Evolutionary conservation across 1,139 yeast genomes (phyloP).

Genomic region (Groenewaldozyma sp.): DNA sequence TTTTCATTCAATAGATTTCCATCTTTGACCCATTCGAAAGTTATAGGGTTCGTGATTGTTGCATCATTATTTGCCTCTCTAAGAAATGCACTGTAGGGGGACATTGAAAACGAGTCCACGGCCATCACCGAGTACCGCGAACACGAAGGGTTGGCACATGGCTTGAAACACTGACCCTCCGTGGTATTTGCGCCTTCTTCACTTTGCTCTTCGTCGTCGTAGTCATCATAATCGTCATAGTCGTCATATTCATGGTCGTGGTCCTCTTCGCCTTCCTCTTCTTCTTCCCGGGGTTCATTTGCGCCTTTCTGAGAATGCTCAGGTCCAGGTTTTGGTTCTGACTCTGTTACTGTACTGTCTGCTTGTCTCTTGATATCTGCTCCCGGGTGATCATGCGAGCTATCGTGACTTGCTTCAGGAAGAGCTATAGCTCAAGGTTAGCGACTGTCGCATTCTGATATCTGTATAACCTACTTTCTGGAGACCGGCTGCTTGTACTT

Average conservation of each 20-base stretch:
- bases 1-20: not conserved
- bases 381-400: too few relatives aligned
- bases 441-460: too few relatives aligned
- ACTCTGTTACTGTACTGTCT: not conserved
- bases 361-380: too few relatives aligned
- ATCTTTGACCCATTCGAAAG: not conserved
- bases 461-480: too few relatives aligned
- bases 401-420: too few relatives aligned
- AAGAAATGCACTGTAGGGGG: not conserved
- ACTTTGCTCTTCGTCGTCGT: not conserved
- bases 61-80: not conserved
- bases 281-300: not conserved
- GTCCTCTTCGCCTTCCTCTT: constrained; percentile 1
- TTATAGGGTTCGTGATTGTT: not conserved
- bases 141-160: not conserved
- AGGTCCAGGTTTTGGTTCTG: not conserved
- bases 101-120: not conserved
- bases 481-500: too few relatives aligned
- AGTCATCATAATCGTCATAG: constrained; percentile 2
- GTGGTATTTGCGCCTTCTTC: not conserved
- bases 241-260: not conserved
- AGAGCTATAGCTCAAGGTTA: too few relatives aligned
- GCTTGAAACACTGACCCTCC: not conserved
- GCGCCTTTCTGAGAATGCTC: not conserved
- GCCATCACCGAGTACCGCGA: not conserved